Evolutionary conservation across 805 yeast genomes (phyloP).

Genomic region (Candida palmyrensis): DNA sequence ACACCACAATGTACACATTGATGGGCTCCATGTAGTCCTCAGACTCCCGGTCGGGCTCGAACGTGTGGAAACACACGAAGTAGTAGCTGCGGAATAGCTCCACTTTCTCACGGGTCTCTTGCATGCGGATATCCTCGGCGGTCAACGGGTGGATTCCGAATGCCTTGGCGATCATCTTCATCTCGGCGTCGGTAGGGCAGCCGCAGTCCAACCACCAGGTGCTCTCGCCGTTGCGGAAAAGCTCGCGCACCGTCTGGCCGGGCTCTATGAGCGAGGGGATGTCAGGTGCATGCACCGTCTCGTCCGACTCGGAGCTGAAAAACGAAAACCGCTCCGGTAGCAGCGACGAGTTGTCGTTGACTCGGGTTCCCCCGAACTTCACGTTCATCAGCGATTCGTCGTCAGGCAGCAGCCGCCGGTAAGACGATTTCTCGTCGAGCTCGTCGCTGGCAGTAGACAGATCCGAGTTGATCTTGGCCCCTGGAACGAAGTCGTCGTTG

Average conservation of each 20-base stretch:
- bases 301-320: conserved; percentile 76
- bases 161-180: conserved; percentile 87
- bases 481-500: not conserved
- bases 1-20: conserved; percentile 64
- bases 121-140: conserved; percentile 94
- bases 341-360: conserved; percentile 19
- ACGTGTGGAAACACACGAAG: conserved; percentile 95
- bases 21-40: conserved; percentile 82
- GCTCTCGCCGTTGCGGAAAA: conserved; percentile 67
- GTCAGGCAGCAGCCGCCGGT: not conserved
- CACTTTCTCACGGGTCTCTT: conserved; percentile 95
- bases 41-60: conserved; percentile 76
- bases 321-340: conserved; percentile 78
- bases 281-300: conserved; percentile 86
- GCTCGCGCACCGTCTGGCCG: conserved; percentile 58
- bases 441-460: conserved; percentile 19
- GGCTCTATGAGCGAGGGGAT: conserved; percentile 69
- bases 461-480: conserved; percentile 11
- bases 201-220: conserved; percentile 96
- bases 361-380: conserved; percentile 34
- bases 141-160: conserved; percentile 98
- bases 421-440: conserved; percentile 10
- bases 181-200: conserved; percentile 92
- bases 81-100: conserved; percentile 87
- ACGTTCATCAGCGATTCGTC: conserved; percentile 28